Conservation (phyloP, 2,329 filamentous ascomycete species). For the Phyllosticta citriasiana region DNA sequence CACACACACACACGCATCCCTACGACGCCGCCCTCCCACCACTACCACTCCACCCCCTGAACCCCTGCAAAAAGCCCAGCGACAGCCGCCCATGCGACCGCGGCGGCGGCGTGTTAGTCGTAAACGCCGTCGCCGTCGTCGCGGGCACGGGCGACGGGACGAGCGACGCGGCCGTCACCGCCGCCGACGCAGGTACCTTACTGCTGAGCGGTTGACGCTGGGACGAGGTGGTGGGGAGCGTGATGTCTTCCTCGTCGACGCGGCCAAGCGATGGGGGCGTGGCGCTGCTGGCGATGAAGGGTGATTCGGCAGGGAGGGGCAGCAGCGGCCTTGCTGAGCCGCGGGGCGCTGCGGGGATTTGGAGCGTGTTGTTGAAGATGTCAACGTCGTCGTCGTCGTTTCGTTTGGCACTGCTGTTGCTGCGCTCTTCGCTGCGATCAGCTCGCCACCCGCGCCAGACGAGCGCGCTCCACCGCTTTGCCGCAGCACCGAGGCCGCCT, state of each 20-base stretch:
- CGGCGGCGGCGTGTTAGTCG: background rate
- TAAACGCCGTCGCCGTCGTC: background rate
- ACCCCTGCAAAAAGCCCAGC: background rate
- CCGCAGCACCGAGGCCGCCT: background rate
- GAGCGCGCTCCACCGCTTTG: background rate
- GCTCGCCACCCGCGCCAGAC: background rate
- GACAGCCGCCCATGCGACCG: background rate
- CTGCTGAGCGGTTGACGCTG: background rate
- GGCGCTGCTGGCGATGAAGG: background rate
- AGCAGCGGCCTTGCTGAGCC: background rate
- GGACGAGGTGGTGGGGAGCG: background rate
- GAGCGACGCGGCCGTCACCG: background rate
- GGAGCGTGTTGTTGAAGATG: background rate
- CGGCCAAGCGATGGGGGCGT: background rate
- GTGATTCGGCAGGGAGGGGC: background rate
- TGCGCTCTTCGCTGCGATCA: background rate
- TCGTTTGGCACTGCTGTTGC: background rate
- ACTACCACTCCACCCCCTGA: background rate
- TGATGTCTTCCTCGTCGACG: background rate
- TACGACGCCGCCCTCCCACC: background rate
- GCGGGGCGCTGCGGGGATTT: background rate
- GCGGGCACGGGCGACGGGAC: background rate
- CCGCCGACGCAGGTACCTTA: background rate
- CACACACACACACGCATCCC: no score
- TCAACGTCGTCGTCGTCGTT: background rate